These are phyloP conservation scores for Talaromyces albobiverticillius DNA, from an alignment of 2,329 filamentous ascomycete genomes.

Conservation along the genomic window DNA sequence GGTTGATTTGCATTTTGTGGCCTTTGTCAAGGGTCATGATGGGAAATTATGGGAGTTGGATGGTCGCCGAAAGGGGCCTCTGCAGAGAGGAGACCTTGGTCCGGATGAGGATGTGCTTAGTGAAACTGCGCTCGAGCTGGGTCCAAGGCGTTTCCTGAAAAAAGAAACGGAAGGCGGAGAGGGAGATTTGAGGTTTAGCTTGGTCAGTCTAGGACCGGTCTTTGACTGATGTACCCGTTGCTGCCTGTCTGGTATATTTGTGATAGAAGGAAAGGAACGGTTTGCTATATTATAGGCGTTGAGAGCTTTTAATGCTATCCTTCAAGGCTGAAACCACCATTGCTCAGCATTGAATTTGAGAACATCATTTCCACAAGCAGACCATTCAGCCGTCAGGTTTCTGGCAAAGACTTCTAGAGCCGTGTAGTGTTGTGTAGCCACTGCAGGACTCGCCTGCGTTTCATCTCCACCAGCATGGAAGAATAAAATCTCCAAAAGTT, in stretches of 20 bases:
- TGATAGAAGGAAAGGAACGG: background rate
- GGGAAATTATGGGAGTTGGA: conserved; percentile 79
- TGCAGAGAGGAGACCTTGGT: conserved; percentile 62
- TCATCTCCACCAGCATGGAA: background rate
- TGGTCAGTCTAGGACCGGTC: conserved; percentile 58
- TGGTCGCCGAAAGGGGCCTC: conserved; percentile 68
- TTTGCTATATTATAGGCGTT: conserved; percentile 5
- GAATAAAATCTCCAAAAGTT: conserved; percentile 47
- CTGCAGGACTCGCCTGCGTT: background rate
- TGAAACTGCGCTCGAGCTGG: conserved; percentile 69
- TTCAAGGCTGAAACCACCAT: conserved; percentile 43
- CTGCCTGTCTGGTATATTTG: background rate
- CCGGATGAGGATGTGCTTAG: conserved; percentile 70
- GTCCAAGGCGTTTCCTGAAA: conserved; percentile 60
- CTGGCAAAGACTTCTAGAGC: conserved; percentile 62
- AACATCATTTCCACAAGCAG: conserved; percentile 61
- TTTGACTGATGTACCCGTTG: conserved; percentile 49
- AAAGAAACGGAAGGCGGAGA: conserved; percentile 57
- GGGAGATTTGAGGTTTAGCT: conserved; percentile 58
- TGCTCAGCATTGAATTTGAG: conserved; percentile 57
- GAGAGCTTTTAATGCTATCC: conserved; percentile 23
- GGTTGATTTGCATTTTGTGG: conserved; percentile 94
- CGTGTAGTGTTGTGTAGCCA: conserved; percentile 39
- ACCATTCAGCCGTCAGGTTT: conserved; percentile 60
- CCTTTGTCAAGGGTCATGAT: conserved; percentile 76